These are phyloP conservation scores for Pythium phragmitis DNA, from an alignment of 352 stramenopile species.

Conservation along the genomic window DNA sequence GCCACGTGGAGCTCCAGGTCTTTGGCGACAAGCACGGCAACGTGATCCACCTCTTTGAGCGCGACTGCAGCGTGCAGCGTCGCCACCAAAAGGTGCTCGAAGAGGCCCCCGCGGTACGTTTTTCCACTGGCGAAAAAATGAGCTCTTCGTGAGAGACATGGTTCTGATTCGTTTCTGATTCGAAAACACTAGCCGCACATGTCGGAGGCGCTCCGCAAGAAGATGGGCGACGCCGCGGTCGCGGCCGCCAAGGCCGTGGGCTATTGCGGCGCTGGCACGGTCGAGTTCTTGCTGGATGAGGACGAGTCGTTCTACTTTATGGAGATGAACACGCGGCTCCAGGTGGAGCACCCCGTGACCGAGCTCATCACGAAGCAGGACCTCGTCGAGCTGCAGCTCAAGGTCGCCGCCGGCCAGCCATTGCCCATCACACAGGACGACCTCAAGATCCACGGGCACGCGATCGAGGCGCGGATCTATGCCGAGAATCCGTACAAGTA, in stretches of 20 bases:
- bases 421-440: conserved; percentile 78
- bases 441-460: conserved; percentile 90
- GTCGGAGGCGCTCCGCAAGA: conserved; percentile 66
- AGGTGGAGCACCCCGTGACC: conserved; percentile 94
- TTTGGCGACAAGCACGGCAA: conserved; percentile 94
- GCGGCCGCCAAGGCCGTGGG: conserved; percentile 89
- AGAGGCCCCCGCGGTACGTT: conserved; percentile 92
- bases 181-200: conserved; percentile 57
- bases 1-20: conserved; percentile 98
- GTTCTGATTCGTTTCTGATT: background rate
- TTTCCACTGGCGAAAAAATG: conserved; percentile 13
- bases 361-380: conserved; percentile 95
- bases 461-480: conserved; percentile 97
- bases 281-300: conserved; percentile 98
- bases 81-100: conserved; percentile 98
- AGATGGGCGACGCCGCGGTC: conserved; percentile 91
- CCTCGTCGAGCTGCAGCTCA: conserved; percentile 96
- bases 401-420: conserved; percentile 88
- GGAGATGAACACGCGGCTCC: conserved; percentile 98
- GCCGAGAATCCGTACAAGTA: conserved; percentile 89
- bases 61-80: conserved; percentile 98
- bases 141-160: conserved; percentile 39
- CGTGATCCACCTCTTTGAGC: conserved; percentile 94
- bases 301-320: conserved; percentile 94
- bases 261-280: conserved; percentile 96